Percentiles rank a stretch among this genome's conserved stretches.
Evolutionary conservation across 2,329 filamentous ascomycete genomes (phyloP).

Genomic region (Aspergillus fumigatus): DNA sequence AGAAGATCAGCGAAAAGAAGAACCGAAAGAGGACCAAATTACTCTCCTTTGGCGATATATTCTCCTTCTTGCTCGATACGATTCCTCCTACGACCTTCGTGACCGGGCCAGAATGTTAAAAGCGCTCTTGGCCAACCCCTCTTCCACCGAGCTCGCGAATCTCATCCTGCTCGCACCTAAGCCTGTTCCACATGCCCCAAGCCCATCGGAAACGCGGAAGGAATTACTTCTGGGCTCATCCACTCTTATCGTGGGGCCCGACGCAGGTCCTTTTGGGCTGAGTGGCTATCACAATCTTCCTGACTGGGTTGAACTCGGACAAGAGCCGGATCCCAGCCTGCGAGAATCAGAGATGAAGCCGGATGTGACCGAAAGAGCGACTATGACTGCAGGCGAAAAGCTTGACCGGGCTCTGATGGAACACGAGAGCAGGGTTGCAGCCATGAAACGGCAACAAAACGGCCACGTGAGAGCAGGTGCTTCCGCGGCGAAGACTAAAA

Average conservation of each 20-base stretch:
- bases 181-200: conserved; percentile 83
- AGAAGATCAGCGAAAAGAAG: conserved; percentile 29
- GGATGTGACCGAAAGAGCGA: conserved; percentile 25
- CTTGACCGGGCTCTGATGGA: conserved; percentile 42
- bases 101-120: conserved; percentile 88
- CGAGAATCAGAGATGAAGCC: conserved; percentile 55
- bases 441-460: conserved; percentile 14
- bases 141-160: conserved; percentile 75
- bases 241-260: conserved; percentile 76
- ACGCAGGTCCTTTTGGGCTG: conserved; percentile 67
- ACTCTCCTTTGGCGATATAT: conserved; percentile 79
- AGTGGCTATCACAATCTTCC: conserved; percentile 76
- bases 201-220: conserved; percentile 77
- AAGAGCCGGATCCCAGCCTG: conserved; percentile 72
- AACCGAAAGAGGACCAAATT: conserved; percentile 55
- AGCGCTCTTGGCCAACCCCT: conserved; percentile 70
- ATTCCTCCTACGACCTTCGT: conserved; percentile 89
- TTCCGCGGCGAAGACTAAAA: conserved; percentile 60
- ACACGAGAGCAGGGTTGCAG: conserved; percentile 30
- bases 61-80: conserved; percentile 80
- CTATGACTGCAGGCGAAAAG: conserved; percentile 39
- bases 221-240: conserved; percentile 77
- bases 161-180: conserved; percentile 91
- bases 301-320: conserved; percentile 74
- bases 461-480: conserved; percentile 16